A percentile compares a stretch with the other conserved stretches of the same genome.
Evolutionary conservation across 1,284 basidiomycete species (phyloP).

Genomic region (Ganoderma boninense): DNA sequence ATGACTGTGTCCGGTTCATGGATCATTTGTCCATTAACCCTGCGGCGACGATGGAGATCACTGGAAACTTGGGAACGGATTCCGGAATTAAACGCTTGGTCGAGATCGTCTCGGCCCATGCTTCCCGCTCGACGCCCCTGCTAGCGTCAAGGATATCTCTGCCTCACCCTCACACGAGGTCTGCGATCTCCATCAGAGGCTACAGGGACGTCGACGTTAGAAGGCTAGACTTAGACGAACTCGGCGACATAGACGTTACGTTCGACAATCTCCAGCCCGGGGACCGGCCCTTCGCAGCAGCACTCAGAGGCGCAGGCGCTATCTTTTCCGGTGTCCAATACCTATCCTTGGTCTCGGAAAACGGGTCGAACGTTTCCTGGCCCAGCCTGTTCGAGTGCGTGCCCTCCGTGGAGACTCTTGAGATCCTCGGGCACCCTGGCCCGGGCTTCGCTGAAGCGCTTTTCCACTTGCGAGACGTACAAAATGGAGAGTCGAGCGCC

Average conservation of each 20-base stretch:
- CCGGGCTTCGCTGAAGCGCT: not conserved
- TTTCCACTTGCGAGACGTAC: not conserved
- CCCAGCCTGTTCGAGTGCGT: not conserved
- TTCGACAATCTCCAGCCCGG: not conserved
- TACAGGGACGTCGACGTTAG: not conserved
- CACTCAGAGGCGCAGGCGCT: not conserved
- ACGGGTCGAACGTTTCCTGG: not conserved
- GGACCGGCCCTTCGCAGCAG: no score
- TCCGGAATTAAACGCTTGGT: not conserved
- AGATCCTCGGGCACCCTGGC: not conserved
- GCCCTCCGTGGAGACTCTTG: not conserved
- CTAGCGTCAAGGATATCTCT: not conserved
- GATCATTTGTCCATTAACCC: not conserved
- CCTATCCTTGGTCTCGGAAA: not conserved
- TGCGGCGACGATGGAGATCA: not conserved
- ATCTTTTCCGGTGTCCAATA: not conserved
- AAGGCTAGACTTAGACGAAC: not conserved
- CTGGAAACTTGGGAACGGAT: not conserved
- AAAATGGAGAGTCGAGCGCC: not conserved
- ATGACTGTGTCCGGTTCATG: not conserved
- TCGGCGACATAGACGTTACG: not conserved
- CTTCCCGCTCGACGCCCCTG: not conserved
- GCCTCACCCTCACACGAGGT: not conserved
- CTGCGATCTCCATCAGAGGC: not conserved
- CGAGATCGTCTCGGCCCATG: not conserved